Evolutionary conservation across 148 eudicot species (phyloP).

Genomic region (Beta vulgaris): DNA sequence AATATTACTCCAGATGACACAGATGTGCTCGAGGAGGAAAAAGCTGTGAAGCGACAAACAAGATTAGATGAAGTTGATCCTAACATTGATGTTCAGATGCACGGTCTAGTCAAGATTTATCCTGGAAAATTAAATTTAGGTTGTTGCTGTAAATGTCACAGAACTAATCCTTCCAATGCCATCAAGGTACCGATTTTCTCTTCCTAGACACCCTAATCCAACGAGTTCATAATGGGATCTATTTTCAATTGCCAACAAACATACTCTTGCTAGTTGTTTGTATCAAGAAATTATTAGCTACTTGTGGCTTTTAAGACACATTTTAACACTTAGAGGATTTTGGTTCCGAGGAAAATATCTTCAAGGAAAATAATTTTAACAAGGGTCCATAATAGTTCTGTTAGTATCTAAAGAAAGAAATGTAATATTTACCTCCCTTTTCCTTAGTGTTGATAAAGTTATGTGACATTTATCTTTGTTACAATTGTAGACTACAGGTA

Average conservation of each 20-base stretch:
- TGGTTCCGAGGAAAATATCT: too few relatives aligned
- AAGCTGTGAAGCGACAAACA: constrained; percentile 55
- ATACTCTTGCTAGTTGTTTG: too few relatives aligned
- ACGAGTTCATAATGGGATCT: too few relatives aligned
- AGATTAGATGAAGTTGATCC: constrained; percentile 44
- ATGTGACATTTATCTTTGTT: too few relatives aligned
- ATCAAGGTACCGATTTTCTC: constrained; percentile 36
- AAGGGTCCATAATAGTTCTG: too few relatives aligned
- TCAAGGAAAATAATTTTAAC: too few relatives aligned
- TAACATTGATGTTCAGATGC: constrained; percentile 73
- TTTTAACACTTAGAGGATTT: too few relatives aligned
- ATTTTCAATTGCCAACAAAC: too few relatives aligned
- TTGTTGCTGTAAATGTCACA: constrained; percentile 62
- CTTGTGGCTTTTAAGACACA: background rate
- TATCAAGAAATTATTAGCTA: background rate
- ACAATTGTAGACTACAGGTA: constrained; percentile 72
- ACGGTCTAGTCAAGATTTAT: constrained; percentile 69
- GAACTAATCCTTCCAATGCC: constrained; percentile 62
- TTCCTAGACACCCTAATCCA: background rate
- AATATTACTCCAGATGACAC: constrained; percentile 51
- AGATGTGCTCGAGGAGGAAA: constrained; percentile 82
- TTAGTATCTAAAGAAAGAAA: too few relatives aligned
- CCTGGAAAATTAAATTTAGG: constrained; percentile 42
- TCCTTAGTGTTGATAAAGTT: too few relatives aligned
- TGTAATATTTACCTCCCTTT: too few relatives aligned